Evolutionary conservation across 768 basidiomycete genomes (phyloP).

Genomic region (Termitomyces sp.): DNA sequence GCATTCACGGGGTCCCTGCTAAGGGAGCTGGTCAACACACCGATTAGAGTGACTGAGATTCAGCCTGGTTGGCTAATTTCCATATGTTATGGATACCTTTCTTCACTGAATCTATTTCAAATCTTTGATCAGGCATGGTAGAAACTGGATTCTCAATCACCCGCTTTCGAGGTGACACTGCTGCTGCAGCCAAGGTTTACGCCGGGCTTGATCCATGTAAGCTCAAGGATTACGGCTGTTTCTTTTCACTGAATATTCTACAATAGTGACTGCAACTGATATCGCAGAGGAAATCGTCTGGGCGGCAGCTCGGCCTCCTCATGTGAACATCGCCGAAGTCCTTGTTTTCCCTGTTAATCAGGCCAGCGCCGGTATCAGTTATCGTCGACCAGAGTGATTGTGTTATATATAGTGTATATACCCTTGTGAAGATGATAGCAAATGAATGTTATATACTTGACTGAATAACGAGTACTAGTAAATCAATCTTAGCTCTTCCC

Average conservation of each 20-base stretch:
- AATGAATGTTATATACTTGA: slow-evolving; percentile 11
- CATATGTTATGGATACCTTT: slow-evolving; percentile 7
- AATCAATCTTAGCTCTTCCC: slow-evolving; percentile 24
- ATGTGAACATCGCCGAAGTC: slow-evolving; percentile 86
- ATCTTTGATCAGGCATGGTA: slow-evolving; percentile 55
- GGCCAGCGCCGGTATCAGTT: slow-evolving; percentile 60
- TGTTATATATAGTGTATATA: slow-evolving; percentile 7
- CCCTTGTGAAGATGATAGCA: slow-evolving; percentile 11
- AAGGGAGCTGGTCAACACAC: slow-evolving; percentile 87
- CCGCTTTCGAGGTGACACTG: slow-evolving; percentile 81
- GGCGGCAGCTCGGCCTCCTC: slow-evolving; percentile 87
- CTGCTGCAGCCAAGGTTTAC: slow-evolving; percentile 86
- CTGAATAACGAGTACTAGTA: slow-evolving; percentile 1
- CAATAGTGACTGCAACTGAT: slow-evolving; percentile 71
- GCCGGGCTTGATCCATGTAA: slow-evolving; percentile 80
- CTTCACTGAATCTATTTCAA: not conserved
- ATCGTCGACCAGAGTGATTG: slow-evolving; percentile 38
- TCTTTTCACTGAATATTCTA: slow-evolving; percentile 5
- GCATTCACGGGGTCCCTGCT: slow-evolving; percentile 82
- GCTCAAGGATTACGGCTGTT: slow-evolving; percentile 20
- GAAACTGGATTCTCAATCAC: slow-evolving; percentile 92
- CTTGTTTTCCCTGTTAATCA: slow-evolving; percentile 78
- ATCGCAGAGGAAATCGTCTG: slow-evolving; percentile 98
- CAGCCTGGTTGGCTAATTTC: slow-evolving; percentile 62
- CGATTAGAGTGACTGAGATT: slow-evolving; percentile 91